These are phyloP conservation scores for Paratinospora sagittata DNA, from an alignment of 164 flowering plant genomes.

Conservation along the genomic window DNA sequence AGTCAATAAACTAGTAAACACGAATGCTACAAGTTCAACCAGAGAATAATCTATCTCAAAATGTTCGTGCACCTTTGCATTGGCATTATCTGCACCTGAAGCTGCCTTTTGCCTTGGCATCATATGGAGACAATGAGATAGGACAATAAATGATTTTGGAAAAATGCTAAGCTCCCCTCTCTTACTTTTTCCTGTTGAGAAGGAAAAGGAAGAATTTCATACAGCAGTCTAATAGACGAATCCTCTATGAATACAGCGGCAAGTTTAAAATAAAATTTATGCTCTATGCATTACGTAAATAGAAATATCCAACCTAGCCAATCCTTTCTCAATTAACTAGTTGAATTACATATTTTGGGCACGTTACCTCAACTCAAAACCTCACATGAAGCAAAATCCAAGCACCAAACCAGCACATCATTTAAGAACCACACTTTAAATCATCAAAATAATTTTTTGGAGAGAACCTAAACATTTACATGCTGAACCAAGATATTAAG, in stretches of 20 bases:
- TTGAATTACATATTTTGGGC: too few relatives aligned
- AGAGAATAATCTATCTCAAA: not conserved
- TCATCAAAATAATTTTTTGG: not conserved
- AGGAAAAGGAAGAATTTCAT: not conserved
- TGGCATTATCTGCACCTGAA: slow-evolving; percentile 37
- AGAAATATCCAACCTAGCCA: not conserved
- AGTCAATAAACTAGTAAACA: not conserved
- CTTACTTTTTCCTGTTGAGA: slow-evolving; percentile 65
- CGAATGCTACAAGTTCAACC: not conserved
- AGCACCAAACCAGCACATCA: too few relatives aligned
- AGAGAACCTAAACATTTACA: not conserved
- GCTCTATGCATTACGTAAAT: not conserved
- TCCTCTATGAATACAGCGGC: not conserved
- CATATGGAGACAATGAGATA: slow-evolving; percentile 94
- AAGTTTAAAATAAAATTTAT: not conserved
- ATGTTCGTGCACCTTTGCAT: slow-evolving; percentile 26
- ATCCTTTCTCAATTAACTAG: not conserved
- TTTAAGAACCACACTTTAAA: too few relatives aligned
- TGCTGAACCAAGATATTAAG: not conserved
- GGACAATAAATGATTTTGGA: slow-evolving; percentile 55
- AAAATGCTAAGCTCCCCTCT: slow-evolving; percentile 91
- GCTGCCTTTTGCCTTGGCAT: slow-evolving; percentile 74
- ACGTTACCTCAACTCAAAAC: too few relatives aligned
- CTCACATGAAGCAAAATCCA: too few relatives aligned
- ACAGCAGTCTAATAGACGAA: not conserved